These are phyloP conservation scores for Panellus pusillus DNA, from an alignment of 768 basidiomycete species.

Conservation along the genomic window DNA sequence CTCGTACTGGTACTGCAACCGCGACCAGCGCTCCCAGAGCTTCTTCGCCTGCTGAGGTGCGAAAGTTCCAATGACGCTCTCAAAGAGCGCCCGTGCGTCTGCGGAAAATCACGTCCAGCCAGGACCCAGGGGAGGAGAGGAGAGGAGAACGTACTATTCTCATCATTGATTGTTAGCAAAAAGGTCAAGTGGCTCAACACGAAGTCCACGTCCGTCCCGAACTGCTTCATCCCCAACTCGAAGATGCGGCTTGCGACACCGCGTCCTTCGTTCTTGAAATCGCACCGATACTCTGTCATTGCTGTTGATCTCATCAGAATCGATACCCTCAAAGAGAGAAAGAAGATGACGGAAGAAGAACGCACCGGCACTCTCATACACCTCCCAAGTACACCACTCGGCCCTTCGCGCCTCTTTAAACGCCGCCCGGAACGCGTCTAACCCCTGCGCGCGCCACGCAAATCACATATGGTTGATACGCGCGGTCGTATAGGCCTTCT, in stretches of 20 bases:
- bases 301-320: slow-evolving; percentile 47
- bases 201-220: slow-evolving; percentile 80
- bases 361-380: slow-evolving; percentile 88
- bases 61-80: slow-evolving; percentile 80
- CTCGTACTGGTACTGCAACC: slow-evolving; percentile 95
- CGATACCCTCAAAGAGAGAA: neutral
- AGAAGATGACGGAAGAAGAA: neutral
- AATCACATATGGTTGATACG: slow-evolving; percentile 95
- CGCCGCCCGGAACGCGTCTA: slow-evolving; percentile 71
- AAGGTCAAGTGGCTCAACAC: slow-evolving; percentile 90
- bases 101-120: neutral
- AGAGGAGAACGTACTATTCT: slow-evolving; percentile 84
- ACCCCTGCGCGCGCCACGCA: slow-evolving; percentile 82
- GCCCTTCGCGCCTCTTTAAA: slow-evolving; percentile 82
- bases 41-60: slow-evolving; percentile 75
- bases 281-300: slow-evolving; percentile 90
- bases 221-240: slow-evolving; percentile 86
- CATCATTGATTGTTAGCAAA: slow-evolving; percentile 92
- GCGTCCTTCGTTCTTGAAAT: slow-evolving; percentile 57
- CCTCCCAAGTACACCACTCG: slow-evolving; percentile 84
- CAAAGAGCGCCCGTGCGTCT: slow-evolving; percentile 97
- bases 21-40: slow-evolving; percentile 95
- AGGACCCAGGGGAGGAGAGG: neutral
- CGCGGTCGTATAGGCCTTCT: slow-evolving; percentile 73
- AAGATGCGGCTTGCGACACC: slow-evolving; percentile 85